These are phyloP conservation scores for Trametes sanguinea DNA, from an alignment of 768 basidiomycete genomes.

Conservation along the genomic window DNA sequence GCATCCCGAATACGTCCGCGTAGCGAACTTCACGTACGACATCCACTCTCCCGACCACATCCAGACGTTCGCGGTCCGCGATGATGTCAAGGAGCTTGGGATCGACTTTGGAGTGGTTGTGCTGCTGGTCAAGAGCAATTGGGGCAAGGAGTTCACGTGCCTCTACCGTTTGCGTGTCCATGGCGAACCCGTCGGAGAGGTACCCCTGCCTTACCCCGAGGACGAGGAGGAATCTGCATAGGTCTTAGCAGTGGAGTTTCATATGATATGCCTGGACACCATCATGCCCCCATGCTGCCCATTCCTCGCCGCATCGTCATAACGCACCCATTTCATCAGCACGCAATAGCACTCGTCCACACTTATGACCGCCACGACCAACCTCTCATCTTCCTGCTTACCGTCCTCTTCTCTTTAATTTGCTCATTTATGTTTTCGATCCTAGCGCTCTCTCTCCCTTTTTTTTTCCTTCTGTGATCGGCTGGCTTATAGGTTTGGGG, in stretches of 20 bases:
- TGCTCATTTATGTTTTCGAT: conserved; percentile 17
- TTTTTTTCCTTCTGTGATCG: neutral
- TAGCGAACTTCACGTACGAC: conserved; percentile 52
- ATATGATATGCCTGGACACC: neutral
- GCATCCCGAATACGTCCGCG: conserved; percentile 39
- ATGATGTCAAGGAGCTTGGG: conserved; percentile 64
- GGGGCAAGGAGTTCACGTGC: conserved; percentile 88
- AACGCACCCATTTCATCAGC: neutral
- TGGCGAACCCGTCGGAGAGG: conserved; percentile 53
- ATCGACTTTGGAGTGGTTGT: conserved; percentile 87
- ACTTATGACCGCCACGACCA: conserved; percentile 19
- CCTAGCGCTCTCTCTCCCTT: neutral
- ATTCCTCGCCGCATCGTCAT: neutral
- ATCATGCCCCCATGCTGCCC: conserved; percentile 6
- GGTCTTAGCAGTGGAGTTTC: neutral
- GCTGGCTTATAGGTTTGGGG: neutral
- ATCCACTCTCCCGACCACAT: conserved; percentile 41
- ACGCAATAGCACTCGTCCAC: conserved; percentile 5
- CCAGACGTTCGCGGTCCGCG: conserved; percentile 51
- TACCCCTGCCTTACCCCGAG: conserved; percentile 38
- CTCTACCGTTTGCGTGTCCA: conserved; percentile 85
- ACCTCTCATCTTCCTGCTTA: neutral
- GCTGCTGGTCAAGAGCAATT: conserved; percentile 80
- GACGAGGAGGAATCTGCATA: conserved; percentile 17
- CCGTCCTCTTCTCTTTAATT: conserved; percentile 11